Evolutionary conservation across 1,284 basidiomycete genomes (phyloP).

Genomic region (Exobasidium cylindrosporum): DNA sequence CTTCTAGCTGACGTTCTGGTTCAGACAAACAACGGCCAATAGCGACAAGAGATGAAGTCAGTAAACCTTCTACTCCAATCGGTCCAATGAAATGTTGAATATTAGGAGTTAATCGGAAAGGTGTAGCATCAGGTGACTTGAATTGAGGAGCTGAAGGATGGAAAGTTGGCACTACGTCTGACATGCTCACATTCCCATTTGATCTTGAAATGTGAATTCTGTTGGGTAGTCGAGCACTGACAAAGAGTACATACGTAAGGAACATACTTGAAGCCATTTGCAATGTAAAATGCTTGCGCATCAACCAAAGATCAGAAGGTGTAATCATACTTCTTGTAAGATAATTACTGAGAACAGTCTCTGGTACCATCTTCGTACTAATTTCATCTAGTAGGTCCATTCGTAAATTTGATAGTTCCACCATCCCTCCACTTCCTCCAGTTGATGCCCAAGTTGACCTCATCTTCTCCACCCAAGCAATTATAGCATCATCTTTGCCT

Average conservation of each 20-base stretch:
- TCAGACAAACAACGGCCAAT: conserved; percentile 86
- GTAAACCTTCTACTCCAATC: conserved; percentile 81
- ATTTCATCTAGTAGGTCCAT: conserved; percentile 91
- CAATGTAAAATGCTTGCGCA: conserved; percentile 92
- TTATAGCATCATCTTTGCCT: conserved; percentile 76
- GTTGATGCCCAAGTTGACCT: conserved; percentile 20
- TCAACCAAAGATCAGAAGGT: conserved; percentile 87
- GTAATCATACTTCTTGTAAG: conserved; percentile 81
- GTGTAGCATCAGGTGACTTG: conserved; percentile 78
- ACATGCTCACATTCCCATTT: conserved; percentile 47
- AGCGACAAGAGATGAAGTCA: conserved; percentile 82
- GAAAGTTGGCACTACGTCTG: conserved; percentile 51
- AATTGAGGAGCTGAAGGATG: conserved; percentile 68
- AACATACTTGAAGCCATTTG: conserved; percentile 86
- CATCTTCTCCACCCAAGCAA: conserved; percentile 55
- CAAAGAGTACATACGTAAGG: conserved; percentile 83
- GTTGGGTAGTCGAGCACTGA: conserved; percentile 77
- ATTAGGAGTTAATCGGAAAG: conserved; percentile 95
- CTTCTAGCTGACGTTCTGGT: conserved; percentile 85
- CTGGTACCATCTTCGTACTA: conserved; percentile 81
- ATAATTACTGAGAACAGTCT: conserved; percentile 83
- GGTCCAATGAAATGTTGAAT: conserved; percentile 90
- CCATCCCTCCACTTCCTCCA: conserved; percentile 28
- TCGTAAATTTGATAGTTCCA: conserved; percentile 70
- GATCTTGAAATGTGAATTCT: conserved; percentile 84